These are phyloP conservation scores for Candida sojae DNA, from an alignment of 1,139 yeast genomes.

Conservation along the genomic window DNA sequence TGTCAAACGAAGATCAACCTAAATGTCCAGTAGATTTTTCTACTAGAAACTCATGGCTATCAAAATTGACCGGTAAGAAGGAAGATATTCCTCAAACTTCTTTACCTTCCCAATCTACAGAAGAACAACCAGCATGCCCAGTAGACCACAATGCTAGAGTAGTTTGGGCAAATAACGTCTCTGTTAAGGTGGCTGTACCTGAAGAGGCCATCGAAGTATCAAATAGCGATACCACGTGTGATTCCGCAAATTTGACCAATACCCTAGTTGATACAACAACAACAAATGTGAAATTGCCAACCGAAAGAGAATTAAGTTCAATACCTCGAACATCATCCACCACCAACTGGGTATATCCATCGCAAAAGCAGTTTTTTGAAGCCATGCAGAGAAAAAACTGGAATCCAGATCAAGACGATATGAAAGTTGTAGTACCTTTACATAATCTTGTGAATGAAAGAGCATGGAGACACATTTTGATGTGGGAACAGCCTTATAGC, in stretches of 20 bases:
- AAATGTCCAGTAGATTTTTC: slow-evolving; percentile 31
- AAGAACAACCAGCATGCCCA: slow-evolving; percentile 55
- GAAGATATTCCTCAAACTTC: not conserved
- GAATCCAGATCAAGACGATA: slow-evolving; percentile 79
- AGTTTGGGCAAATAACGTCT: slow-evolving; percentile 52
- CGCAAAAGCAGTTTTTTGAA: slow-evolving; percentile 90
- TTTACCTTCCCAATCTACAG: slow-evolving; percentile 17
- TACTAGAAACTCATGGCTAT: slow-evolving; percentile 54
- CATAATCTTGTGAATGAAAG: slow-evolving; percentile 93
- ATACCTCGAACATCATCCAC: slow-evolving; percentile 75
- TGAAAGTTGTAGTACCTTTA: slow-evolving; percentile 90
- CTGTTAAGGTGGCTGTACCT: slow-evolving; percentile 28
- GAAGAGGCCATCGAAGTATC: slow-evolving; percentile 48
- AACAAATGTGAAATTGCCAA: slow-evolving; percentile 46
- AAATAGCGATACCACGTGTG: slow-evolving; percentile 47
- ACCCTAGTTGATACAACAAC: slow-evolving; percentile 22
- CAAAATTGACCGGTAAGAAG: slow-evolving; percentile 30
- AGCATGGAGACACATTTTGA: slow-evolving; percentile 82
- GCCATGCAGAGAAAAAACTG: slow-evolving; percentile 93
- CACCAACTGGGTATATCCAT: slow-evolving; percentile 89
- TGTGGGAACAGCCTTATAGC: slow-evolving; percentile 75
- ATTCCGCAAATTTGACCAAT: slow-evolving; percentile 39
- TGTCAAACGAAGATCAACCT: slow-evolving; percentile 15
- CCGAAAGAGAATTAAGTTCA: slow-evolving; percentile 75
- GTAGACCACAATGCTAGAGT: slow-evolving; percentile 64